Evolutionary conservation across 2,329 filamentous ascomycete species (phyloP), one percentile per base, ranked within the genome.

Genomic region (Alternaria sp.): DNA sequence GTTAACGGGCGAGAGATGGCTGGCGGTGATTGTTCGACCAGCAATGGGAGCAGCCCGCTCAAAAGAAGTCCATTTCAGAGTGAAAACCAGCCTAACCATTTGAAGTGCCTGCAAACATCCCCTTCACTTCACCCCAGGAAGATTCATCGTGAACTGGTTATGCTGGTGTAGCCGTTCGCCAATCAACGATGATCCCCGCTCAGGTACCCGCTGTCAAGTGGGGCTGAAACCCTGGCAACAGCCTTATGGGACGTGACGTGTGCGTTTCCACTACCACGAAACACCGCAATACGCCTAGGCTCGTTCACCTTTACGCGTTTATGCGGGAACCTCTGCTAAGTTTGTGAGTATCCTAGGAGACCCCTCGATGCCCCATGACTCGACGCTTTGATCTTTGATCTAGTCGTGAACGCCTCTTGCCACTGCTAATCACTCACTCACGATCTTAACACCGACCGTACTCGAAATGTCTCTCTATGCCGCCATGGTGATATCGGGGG

Each of bases 171-270:
- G 34, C 45, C 16, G 38, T 38, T 43, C 49, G 27, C 61, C 61
- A 61, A 63, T 61, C 49, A 63, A 45, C 40, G 25, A 44, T 36
- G 41, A 58, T 44, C 54, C 38, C 54, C 48, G 44, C 20, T 28
- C 36, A 58, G 54, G 49, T 49, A 58, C 50, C 45, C 56, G 60
- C 60, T 40, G 57, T 57, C 14, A 62, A 58, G 59, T 62, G 57
- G 60, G 60, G 60, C 60, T 34, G 49, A 25, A 53, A 51, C 51
- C 56, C 56, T 32, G 36, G 56, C 60, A 62, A 62, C 56, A 52
- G 60, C 51, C 56, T 43, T 56, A 60, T 34, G 34, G 34, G 8
- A 51, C 51, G 40, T 62, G 56, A 62, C 60, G 60, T 62, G 60
- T 41, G 60, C 51, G 22, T 52, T 48, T 51, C 53, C 50, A 57